Percentiles rank a stretch among this genome's conserved stretches.
phyloP scores from a whole-genome alignment of 257 asterid genomes.

The Fraxinus americana region DNA sequence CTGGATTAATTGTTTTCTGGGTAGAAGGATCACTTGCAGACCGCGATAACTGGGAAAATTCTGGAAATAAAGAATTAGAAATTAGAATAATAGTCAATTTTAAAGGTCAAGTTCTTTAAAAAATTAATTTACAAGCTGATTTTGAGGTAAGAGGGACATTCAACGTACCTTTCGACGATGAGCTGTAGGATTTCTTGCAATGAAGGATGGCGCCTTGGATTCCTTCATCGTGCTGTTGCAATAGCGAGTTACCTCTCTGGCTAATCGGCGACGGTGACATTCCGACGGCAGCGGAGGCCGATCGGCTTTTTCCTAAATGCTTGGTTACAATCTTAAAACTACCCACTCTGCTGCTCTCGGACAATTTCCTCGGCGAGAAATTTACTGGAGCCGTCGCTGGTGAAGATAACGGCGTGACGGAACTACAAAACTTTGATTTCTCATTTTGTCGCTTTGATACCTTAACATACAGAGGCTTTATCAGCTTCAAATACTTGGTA shows the following conservation, averaged over 20 bases:
- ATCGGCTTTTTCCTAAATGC: constrained; percentile 63
- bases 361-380: constrained; percentile 25
- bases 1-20: constrained; percentile 21
- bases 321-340: constrained; percentile 60
- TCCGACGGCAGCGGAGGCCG: constrained; percentile 53
- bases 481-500: constrained; percentile 63
- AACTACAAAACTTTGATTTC: constrained; percentile 38
- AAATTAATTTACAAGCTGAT: not conserved
- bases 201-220: constrained; percentile 65
- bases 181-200: constrained; percentile 50
- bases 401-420: constrained; percentile 53
- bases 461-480: constrained; percentile 62
- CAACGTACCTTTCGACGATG: not conserved
- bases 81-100: not conserved
- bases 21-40: constrained; percentile 38
- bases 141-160: not conserved
- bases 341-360: constrained; percentile 43
- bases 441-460: constrained; percentile 46
- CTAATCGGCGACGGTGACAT: constrained; percentile 36
- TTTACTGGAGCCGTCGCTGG: constrained; percentile 46
- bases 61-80: constrained; percentile 27
- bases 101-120: not conserved
- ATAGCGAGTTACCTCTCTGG: constrained; percentile 68
- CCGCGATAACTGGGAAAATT: constrained; percentile 31
- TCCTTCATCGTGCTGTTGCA: constrained; percentile 62